phyloP scores from a whole-genome alignment of 2,329 filamentous ascomycete genomes.

The Aphanocladium album region DNA sequence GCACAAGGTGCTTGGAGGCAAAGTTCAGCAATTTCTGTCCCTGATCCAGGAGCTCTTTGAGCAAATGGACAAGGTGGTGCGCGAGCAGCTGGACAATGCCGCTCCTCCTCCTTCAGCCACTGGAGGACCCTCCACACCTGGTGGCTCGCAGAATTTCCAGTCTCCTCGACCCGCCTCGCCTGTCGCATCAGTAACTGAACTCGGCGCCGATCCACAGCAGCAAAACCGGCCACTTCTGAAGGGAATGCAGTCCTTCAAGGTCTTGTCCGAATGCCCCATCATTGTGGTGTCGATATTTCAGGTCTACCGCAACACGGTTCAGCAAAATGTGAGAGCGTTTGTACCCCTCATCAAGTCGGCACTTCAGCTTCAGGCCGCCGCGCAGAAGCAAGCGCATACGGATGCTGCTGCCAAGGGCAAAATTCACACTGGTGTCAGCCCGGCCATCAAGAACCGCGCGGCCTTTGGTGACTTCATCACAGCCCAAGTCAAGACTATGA shows the following conservation, averaged over 20 bases:
- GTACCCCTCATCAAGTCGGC: conserved; percentile 92
- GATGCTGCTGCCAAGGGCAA: conserved; percentile 75
- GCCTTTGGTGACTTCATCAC: conserved; percentile 98
- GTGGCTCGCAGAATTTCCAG: conserved; percentile 67
- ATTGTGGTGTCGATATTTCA: conserved; percentile 99
- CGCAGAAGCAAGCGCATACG: conserved; percentile 84
- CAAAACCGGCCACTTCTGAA: conserved; percentile 76
- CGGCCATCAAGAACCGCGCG: conserved; percentile 85
- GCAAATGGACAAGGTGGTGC: conserved; percentile 90
- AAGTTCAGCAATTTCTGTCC: conserved; percentile 83
- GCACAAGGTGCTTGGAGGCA: conserved; percentile 68
- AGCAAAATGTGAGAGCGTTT: conserved; percentile 83
- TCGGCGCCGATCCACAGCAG: conserved; percentile 75
- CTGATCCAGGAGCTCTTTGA: conserved; percentile 95
- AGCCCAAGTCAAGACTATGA: conserved; percentile 98
- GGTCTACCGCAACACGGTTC: conserved; percentile 74
- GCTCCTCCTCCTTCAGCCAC: conserved; percentile 48
- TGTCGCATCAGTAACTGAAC: conserved; percentile 69
- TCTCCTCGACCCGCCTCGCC: conserved; percentile 89
- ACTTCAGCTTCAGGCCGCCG: conserved; percentile 80
- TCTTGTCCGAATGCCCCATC: conserved; percentile 94
- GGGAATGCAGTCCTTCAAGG: conserved; percentile 98
- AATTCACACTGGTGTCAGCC: conserved; percentile 89
- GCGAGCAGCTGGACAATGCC: conserved; percentile 85
- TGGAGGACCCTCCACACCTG: conserved; percentile 60